Base-by-base conservation (phyloP, 352 stramenopile species). In the Globisporangium splendens region DNA sequence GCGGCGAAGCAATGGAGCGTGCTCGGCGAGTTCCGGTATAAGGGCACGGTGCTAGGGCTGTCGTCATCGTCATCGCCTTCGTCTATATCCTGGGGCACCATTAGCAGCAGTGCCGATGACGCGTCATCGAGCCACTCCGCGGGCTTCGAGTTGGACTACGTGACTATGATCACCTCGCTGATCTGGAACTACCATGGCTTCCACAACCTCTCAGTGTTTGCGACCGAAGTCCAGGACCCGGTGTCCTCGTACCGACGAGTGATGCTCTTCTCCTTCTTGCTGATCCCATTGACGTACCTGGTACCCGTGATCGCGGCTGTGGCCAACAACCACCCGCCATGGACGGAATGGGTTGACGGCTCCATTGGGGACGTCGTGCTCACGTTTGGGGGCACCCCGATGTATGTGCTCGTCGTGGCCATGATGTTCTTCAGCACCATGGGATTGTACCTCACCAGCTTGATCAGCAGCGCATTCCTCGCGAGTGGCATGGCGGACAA, bases 161-260 rank as follows among this genome's bases (percentile, higher is more conserved):
- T 46, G 0, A 55, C 51, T 1, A 35, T 86, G 6, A 39, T 86
- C 35, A 75, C 53, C 28, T 61, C 61, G 4, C 55, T 88, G 14
- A 70, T 82, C 17, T 86, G 73, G 73, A 71, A 69, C 64, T 88
- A 72, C 56, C 79, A 76, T 49, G 78, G 75, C 11, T 85, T 82
- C 56, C 65, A 73, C 48, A 86, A 86, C 35, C 41, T 88, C 28
- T 81, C 75, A 7, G 70, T 83, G 22, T 79, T 83, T 43, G 73
- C 64, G 11, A 70, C 67, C 13, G 75, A 69, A 42, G 75, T 88
- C 46, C 47, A 63, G 12, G 42, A 83, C 12, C 73, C 75, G 0
- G 42, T 59, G 21, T 48, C 22, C 1, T 76, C 69, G 18, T 88
- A 81, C 58, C 59, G 66, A 3, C 67, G 67, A 8, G 72, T 86